phyloP scores from a whole-genome alignment of 140 eudicot species.

The Eryngium alpinum region DNA sequence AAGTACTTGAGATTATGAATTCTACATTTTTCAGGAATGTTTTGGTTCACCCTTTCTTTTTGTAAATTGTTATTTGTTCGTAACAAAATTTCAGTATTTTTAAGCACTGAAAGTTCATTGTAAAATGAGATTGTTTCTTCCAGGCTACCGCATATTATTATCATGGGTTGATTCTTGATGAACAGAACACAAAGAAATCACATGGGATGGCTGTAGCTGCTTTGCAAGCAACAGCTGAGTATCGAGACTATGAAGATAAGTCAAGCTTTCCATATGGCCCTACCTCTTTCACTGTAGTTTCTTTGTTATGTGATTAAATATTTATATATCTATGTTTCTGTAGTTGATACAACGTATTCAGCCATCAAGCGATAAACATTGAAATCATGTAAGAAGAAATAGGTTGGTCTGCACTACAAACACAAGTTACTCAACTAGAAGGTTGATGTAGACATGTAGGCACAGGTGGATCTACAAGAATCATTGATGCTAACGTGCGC shows the following conservation, averaged over 20 bases:
- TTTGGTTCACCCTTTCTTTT: background rate
- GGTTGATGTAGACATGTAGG: background rate
- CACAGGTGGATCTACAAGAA: background rate
- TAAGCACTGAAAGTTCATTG: background rate
- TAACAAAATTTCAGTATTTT: background rate
- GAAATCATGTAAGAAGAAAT: background rate
- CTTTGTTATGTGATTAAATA: background rate
- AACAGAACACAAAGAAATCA: constrained; percentile 94
- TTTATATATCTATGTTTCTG: background rate
- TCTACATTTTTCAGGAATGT: too few species aligned
- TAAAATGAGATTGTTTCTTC: constrained; percentile 10
- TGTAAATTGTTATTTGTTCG: background rate
- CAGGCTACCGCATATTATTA: constrained; percentile 96
- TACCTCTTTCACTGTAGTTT: constrained; percentile 75
- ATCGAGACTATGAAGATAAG: constrained; percentile 77
- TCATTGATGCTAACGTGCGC: background rate
- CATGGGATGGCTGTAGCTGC: constrained; percentile 99
- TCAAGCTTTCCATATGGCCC: constrained; percentile 75
- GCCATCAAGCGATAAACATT: background rate
- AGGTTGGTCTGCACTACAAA: background rate
- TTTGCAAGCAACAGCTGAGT: constrained; percentile 95
- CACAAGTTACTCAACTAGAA: background rate
- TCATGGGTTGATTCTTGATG: constrained; percentile 93
- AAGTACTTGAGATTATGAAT: too few species aligned
- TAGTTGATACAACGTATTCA: background rate